A percentile compares a stretch with the other conserved stretches of the same genome.
Conservation (phyloP, 768 basidiomycete species). For the Trametes villosa region DNA sequence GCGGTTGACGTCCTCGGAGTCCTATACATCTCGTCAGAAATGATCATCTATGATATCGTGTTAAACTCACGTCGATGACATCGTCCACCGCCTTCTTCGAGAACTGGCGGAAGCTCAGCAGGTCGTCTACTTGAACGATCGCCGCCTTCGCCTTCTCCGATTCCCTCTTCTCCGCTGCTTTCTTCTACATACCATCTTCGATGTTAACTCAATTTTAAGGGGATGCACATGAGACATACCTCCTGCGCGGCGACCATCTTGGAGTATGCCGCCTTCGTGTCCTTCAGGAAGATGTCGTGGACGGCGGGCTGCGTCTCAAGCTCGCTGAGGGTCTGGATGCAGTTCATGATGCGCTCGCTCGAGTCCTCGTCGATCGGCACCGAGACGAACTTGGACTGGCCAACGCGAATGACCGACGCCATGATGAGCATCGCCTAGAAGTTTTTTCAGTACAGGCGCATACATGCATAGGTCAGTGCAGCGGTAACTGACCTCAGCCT, state of each 20-base stretch:
- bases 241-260: conserved; percentile 97
- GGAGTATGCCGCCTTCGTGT: conserved; percentile 89
- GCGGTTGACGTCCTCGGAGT: conserved; percentile 84
- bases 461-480: background rate
- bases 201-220: background rate
- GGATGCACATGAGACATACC: conserved; percentile 45
- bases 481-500: conserved; percentile 71
- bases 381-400: conserved; percentile 93
- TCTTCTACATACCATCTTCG: conserved; percentile 59
- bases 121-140: conserved; percentile 91
- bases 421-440: conserved; percentile 92
- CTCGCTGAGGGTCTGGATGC: conserved; percentile 91
- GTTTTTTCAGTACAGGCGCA: conserved; percentile 48
- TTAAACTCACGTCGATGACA: conserved; percentile 64
- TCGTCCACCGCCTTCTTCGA: conserved; percentile 89
- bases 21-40: conserved; percentile 49
- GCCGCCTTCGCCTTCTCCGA: conserved; percentile 69
- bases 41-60: background rate
- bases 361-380: conserved; percentile 99
- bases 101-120: conserved; percentile 92
- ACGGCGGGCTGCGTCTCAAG: conserved; percentile 60
- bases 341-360: conserved; percentile 93
- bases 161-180: conserved; percentile 89
- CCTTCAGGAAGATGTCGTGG: conserved; percentile 76
- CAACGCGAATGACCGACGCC: conserved; percentile 95